Evolutionary conservation across 768 basidiomycete genomes (phyloP), one percentile per base, ranked within the genome.

Genomic region (Pleurotus citrinopileatus): DNA sequence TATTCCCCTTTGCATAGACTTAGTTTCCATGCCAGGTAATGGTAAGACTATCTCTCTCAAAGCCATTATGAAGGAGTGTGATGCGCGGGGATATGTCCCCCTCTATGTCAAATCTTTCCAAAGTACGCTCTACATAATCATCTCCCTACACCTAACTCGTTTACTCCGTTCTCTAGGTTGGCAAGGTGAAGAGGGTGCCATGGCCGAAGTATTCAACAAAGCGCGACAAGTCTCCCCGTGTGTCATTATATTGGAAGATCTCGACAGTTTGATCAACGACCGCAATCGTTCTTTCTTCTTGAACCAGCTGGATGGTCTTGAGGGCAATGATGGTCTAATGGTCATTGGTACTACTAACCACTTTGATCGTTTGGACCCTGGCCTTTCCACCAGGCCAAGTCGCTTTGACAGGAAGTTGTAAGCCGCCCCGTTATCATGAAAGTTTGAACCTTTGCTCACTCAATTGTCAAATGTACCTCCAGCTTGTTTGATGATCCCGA

Each of bases 361-460:
- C 67, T 85, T 92, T 56, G 88, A 92, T 37, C 73, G 78, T 42
- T 79, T 94, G 37, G 92, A 93, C 62, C 83, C 87, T 27, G 87
- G 85, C 5, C 66, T 94, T 55, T 86, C 87, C 58, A 81, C 73
- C 37, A 80, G 92, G 17, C 91, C 91, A 7, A 91, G 87, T 60
- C 81, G 91, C 34, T 94, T 94, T 60, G 91, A 94, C 64, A 77
- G 92, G 51, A 91, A 93, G 74, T 92, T 84, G 90, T 89, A 59
- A 57, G 88, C 77, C 7, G 29, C 36, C 7, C 6, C 19, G 20
- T 34, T 15, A 34, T 51, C 8, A 5, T 9, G n/a, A n/a, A n/a
- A n/a, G n/a, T 7, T 44, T 34, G 23, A 22, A 10, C 7, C 5
- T 6, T 15, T 44, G 20, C 42, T 7, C 5, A 42, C 15, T 4